Percentiles rank a stretch among this genome's conserved stretches.
These are phyloP conservation scores for Pyrenula massariospora DNA, from an alignment of 495 filamentous ascomycete genomes.

Conservation along the genomic window DNA sequence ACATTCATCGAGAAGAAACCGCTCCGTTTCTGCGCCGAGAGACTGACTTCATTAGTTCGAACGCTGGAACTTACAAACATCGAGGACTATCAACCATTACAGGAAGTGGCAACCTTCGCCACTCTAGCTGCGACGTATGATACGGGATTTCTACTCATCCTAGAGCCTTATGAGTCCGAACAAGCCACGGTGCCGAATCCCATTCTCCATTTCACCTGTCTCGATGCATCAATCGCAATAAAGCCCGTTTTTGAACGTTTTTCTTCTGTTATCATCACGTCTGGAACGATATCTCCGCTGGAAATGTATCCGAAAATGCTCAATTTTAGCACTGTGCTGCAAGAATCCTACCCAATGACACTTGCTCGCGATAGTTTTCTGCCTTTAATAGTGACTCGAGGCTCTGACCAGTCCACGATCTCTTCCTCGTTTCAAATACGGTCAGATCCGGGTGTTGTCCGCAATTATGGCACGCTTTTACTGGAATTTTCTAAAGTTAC, in stretches of 20 bases:
- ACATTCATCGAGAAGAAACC: slow-evolving; percentile 98
- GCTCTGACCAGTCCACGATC: slow-evolving; percentile 83
- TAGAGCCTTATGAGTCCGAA: slow-evolving; percentile 94
- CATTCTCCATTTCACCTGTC: slow-evolving; percentile 86
- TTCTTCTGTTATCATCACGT: slow-evolving; percentile 95
- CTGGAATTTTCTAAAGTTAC: slow-evolving; percentile 91
- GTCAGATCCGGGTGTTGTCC: slow-evolving; percentile 85
- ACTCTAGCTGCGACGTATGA: slow-evolving; percentile 96
- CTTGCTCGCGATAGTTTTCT: slow-evolving; percentile 90
- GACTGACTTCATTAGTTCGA: slow-evolving; percentile 85
- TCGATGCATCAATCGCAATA: slow-evolving; percentile 97
- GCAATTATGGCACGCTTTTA: slow-evolving; percentile 88
- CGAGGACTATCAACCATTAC: slow-evolving; percentile 91
- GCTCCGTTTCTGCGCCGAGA: slow-evolving; percentile 88
- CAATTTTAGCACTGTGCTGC: slow-evolving; percentile 77
- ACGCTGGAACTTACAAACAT: slow-evolving; percentile 96
- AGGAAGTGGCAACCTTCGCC: slow-evolving; percentile 98
- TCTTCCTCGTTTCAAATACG: slow-evolving; percentile 87
- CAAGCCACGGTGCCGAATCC: slow-evolving; percentile 93
- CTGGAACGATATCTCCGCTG: slow-evolving; percentile 89
- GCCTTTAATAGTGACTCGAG: slow-evolving; percentile 93
- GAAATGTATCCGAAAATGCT: slow-evolving; percentile 99
- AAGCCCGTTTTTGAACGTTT: slow-evolving; percentile 97
- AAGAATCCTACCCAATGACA: slow-evolving; percentile 96
- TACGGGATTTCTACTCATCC: slow-evolving; percentile 88